Evolutionary conservation across 129 eudicot genomes (phyloP), one percentile per base, ranked within the genome.

Genomic region (Centaurea solstitialis): DNA sequence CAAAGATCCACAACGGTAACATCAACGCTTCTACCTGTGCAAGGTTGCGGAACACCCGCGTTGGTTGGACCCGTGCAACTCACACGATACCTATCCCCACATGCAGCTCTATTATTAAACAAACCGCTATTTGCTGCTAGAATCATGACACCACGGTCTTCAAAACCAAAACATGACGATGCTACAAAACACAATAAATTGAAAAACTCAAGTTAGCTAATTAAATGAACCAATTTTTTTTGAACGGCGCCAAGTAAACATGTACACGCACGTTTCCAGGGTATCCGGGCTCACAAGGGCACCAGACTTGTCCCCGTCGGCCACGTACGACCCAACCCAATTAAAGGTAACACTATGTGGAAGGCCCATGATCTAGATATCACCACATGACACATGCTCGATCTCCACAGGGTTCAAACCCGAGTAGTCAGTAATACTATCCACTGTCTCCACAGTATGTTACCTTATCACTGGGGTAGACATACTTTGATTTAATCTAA

Each of bases 1-100:
- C 92, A 88, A 39, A 70, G 77, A 78, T 88, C 92, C 17, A 88
- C 89, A 0, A 83, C 82, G 17, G 77, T 83, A 7, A 88, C 87
- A 15, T 66, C 78, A 1, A 88, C 75, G 3, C 79, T 79, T 0
- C 59, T 65, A 39, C 85, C 79, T 0, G 21, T 76, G 72, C 92
- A 88, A 15, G 89, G 89, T 2, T 79, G 72, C 0, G 81, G 80
- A 5, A 79, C 81, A 9, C 83, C 84, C 2, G 17, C 67, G n/a
- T 80, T 80, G 33, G 84, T 80, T 62, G 41, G 10, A 12, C 79
- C 73, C 1, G 37, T 80, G 84, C 79, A 80, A 7, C 43, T 64
- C 37, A 80, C 74, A 7, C 79, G 79, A 10, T 73, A 80, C 73
- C 84, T 73, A 28, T 5, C 26, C 33, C 84, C 79, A 23, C 84